Percentiles rank a stretch among this genome's conserved stretches.
Evolutionary conservation across 106 monocot species (phyloP).

Genomic region (Dendrobium huoshanense): DNA sequence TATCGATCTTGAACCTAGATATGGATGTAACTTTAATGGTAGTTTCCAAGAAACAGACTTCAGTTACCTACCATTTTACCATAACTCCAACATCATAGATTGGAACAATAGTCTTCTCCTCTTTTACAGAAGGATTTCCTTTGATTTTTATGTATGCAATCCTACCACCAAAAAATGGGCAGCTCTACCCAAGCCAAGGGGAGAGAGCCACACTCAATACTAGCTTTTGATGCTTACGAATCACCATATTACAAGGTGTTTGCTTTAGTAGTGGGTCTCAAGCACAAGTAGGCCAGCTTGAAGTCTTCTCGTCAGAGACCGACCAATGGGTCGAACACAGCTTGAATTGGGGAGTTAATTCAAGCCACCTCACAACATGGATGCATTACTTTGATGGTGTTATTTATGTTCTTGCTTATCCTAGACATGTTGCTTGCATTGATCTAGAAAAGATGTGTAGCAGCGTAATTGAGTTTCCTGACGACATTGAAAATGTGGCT

Average conservation of each 20-base stretch:
- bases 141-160: constrained; percentile 37
- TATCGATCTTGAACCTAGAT: constrained; percentile 11
- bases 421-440: constrained; percentile 24
- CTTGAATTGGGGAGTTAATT: constrained; percentile 29
- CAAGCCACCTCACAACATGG: constrained; percentile 33
- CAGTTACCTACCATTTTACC: constrained; percentile 37
- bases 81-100: constrained; percentile 37
- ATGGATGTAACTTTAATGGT: constrained; percentile 12
- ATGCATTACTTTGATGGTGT: constrained; percentile 33
- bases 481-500: constrained; percentile 14
- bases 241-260: constrained; percentile 38
- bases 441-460: constrained; percentile 21
- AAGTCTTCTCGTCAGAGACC: constrained; percentile 34
- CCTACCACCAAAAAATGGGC: constrained; percentile 29
- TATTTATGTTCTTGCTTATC: constrained; percentile 40
- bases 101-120: constrained; percentile 54
- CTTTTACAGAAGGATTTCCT: constrained; percentile 8
- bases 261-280: constrained; percentile 35
- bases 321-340: constrained; percentile 21
- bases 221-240: constrained; percentile 39
- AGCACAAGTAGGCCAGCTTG: constrained; percentile 21
- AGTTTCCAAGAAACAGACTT: constrained; percentile 10
- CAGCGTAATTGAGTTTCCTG: constrained; percentile 32
- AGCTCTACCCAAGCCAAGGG: constrained; percentile 17
- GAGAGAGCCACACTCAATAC: constrained; percentile 20